Evolutionary conservation across 179 eudicot genomes (phyloP).

Genomic region (Amaranthus tricolor): DNA sequence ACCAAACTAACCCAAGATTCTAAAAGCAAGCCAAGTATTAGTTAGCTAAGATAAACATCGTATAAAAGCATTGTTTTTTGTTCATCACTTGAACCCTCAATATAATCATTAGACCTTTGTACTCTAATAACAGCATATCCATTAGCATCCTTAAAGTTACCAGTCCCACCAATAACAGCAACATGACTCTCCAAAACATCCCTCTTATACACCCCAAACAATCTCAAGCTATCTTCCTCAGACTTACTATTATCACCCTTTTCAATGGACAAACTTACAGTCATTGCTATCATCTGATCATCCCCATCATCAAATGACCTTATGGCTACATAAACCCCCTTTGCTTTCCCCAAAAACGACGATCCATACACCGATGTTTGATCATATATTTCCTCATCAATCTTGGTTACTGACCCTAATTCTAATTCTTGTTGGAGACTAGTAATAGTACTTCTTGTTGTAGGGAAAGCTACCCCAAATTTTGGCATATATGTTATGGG

Average conservation of each 20-base stretch:
- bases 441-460: not conserved
- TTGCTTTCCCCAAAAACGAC: constrained; percentile 9
- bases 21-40: too few species aligned
- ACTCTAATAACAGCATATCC: constrained; percentile 20
- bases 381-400: constrained; percentile 19
- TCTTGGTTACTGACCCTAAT: constrained; percentile 13
- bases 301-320: not conserved
- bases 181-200: constrained; percentile 23
- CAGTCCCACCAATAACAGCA: constrained; percentile 27
- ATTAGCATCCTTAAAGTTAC: constrained; percentile 21
- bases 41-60: constrained; percentile 18
- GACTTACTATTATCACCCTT: not conserved
- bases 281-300: constrained; percentile 23
- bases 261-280: not conserved
- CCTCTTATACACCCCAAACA: constrained; percentile 20
- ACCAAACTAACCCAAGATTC: too few species aligned
- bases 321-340: constrained; percentile 22
- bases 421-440: constrained; percentile 12
- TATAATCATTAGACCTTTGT: not conserved
- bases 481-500: not conserved
- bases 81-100: not conserved
- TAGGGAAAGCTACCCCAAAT: constrained; percentile 11
- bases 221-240: constrained; percentile 14
- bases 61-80: not conserved
- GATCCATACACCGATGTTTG: constrained; percentile 7